Percentiles rank a stretch among this genome's conserved stretches.
Evolutionary conservation across 495 filamentous ascomycete genomes (phyloP).

Genomic region (Penicillium verhagenii): DNA sequence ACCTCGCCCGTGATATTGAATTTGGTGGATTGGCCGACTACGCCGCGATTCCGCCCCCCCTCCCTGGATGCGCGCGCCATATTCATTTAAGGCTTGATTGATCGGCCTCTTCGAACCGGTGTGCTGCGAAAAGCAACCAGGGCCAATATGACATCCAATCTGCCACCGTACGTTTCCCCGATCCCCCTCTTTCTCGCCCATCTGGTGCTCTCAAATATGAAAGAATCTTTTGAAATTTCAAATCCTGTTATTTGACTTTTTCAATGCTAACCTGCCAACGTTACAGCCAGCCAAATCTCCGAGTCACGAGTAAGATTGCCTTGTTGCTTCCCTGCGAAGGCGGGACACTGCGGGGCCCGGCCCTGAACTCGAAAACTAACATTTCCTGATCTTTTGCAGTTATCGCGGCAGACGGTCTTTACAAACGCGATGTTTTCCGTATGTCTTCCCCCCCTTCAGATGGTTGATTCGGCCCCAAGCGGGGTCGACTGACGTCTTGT

Average conservation of each 20-base stretch:
- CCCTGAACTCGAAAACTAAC: conserved; percentile 19
- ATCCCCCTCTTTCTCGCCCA: conserved; percentile 1
- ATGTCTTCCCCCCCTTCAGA: conserved; percentile 15
- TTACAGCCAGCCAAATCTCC: conserved; percentile 56
- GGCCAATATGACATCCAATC: conserved; percentile 55
- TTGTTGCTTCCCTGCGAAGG: conserved; percentile 10
- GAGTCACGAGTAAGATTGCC: conserved; percentile 60
- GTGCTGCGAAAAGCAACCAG: conserved; percentile 32
- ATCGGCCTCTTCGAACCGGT: conserved; percentile 41
- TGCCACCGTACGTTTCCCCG: conserved; percentile 53
- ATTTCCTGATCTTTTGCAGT: conserved; percentile 51
- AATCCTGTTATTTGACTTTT: conserved; percentile 8
- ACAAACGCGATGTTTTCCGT: conserved; percentile 99
- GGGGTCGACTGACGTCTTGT: conserved; percentile 22
- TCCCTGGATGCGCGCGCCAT: conserved; percentile 44
- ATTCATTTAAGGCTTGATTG: conserved; percentile 40
- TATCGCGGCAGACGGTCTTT: conserved; percentile 96
- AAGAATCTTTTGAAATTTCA: background rate
- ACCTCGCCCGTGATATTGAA: conserved; percentile 13
- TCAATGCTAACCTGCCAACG: conserved; percentile 25
- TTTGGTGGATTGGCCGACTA: conserved; percentile 14
- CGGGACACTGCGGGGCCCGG: conserved; percentile 24
- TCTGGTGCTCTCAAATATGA: background rate
- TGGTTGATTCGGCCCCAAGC: conserved; percentile 1
- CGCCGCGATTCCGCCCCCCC: conserved; percentile 17